Percentiles rank a stretch among this genome's conserved stretches.
Evolutionary conservation across 768 basidiomycete species (phyloP).

Genomic region (Panaeolus cyanescens): DNA sequence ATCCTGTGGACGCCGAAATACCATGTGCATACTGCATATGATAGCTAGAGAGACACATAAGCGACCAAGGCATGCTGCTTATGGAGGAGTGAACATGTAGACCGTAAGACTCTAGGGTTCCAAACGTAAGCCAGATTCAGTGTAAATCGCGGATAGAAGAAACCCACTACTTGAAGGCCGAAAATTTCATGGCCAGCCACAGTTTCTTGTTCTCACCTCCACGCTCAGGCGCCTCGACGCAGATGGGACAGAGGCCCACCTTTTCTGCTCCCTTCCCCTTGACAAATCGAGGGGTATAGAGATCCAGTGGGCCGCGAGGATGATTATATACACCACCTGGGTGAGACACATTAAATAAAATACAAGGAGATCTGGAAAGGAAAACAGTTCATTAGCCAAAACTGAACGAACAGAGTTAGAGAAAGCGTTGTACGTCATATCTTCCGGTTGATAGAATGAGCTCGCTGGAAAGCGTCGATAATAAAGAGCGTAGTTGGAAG

Average conservation of each 20-base stretch:
- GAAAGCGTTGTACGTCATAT: constrained; percentile 36
- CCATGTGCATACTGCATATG: constrained; percentile 85
- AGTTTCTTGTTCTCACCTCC: constrained; percentile 65
- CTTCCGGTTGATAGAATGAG: constrained; percentile 47
- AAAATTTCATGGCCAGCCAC: constrained; percentile 81
- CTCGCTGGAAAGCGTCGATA: constrained; percentile 74
- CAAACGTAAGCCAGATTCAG: too few species aligned
- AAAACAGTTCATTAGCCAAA: neutral
- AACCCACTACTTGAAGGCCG: constrained; percentile 78
- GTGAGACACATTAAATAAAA: constrained; percentile 33
- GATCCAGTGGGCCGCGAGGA: constrained; percentile 60
- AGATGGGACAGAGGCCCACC: constrained; percentile 79
- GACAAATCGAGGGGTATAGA: constrained; percentile 81
- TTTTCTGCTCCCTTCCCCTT: constrained; percentile 69
- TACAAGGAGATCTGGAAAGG: constrained; percentile 33
- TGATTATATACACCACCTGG: constrained; percentile 60
- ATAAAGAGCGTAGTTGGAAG: constrained; percentile 56
- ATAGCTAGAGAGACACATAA: constrained; percentile 46
- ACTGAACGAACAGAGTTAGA: neutral
- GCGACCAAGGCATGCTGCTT: neutral
- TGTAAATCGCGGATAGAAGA: too few species aligned
- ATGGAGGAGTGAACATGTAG: neutral
- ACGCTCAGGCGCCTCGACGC: constrained; percentile 57
- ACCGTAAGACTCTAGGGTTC: too few species aligned
- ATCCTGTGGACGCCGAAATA: constrained; percentile 70